phyloP scores from a whole-genome alignment of 768 basidiomycete genomes.

The Mycena rebaudengoi region DNA sequence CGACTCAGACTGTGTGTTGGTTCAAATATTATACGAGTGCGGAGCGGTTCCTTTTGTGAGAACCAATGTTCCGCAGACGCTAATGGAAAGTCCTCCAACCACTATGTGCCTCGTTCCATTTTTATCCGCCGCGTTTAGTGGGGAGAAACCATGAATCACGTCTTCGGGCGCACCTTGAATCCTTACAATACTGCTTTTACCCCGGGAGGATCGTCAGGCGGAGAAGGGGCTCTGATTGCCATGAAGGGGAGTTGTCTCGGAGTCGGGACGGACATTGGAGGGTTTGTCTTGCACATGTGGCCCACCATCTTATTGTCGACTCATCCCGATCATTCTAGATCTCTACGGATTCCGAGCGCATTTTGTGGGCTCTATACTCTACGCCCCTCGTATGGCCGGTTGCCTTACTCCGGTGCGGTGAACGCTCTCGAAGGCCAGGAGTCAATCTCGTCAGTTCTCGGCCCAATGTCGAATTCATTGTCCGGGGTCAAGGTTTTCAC shows the following conservation, averaged over 20 bases:
- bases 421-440: conserved; percentile 66
- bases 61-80: conserved; percentile 65
- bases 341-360: conserved; percentile 63
- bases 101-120: background rate
- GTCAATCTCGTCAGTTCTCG: conserved; percentile 62
- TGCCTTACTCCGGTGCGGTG: conserved; percentile 62
- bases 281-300: conserved; percentile 48
- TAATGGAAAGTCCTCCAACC: conserved; percentile 47
- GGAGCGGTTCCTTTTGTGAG: conserved; percentile 69
- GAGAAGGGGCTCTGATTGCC: conserved; percentile 70
- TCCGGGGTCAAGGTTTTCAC: conserved; percentile 63
- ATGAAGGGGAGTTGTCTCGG: conserved; percentile 68
- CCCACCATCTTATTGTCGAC: too few relatives aligned
- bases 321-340: conserved; percentile 37
- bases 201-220: conserved; percentile 72
- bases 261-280: conserved; percentile 71
- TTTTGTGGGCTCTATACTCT: conserved; percentile 69
- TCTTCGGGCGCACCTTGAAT: conserved; percentile 70
- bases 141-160: conserved; percentile 69
- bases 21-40: conserved; percentile 58
- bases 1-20: conserved; percentile 57
- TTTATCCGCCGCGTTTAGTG: conserved; percentile 37
- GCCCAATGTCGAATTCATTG: conserved; percentile 61
- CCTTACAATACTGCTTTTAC: conserved; percentile 66
- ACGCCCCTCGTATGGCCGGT: conserved; percentile 61